phyloP scores from a whole-genome alignment of 129 eudicot species.

The Artemisia argyi region DNA sequence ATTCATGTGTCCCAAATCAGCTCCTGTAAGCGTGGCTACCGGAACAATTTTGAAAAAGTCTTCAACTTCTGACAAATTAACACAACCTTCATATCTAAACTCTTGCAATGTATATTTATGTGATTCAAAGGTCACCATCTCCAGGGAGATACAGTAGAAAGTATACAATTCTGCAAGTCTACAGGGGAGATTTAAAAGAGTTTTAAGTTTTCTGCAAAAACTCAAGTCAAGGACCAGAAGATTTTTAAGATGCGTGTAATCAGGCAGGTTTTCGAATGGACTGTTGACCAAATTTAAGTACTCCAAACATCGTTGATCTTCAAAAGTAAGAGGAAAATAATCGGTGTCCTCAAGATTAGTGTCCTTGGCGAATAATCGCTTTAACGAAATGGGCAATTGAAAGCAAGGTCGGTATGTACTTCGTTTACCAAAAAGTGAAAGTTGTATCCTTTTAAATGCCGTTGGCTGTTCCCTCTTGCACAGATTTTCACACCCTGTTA shows the following conservation, averaged over 20 bases:
- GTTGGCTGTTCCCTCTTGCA: too few species aligned
- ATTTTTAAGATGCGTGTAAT: constrained; percentile 4
- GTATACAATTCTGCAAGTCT: constrained; percentile 14
- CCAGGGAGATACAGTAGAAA: not conserved
- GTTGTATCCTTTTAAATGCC: too few species aligned
- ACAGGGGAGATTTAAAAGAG: too few species aligned
- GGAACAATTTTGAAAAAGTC: constrained; percentile 20
- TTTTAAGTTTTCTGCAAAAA: constrained; percentile 11
- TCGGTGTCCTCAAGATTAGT: not conserved
- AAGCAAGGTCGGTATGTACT: too few species aligned
- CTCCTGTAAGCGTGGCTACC: constrained; percentile 15
- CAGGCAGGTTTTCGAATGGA: not conserved
- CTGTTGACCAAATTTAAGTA: constrained; percentile 1
- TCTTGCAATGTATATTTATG: too few species aligned
- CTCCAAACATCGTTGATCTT: not conserved
- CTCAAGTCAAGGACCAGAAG: constrained; percentile 25
- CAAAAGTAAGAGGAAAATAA: constrained; percentile 1
- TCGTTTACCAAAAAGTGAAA: too few species aligned
- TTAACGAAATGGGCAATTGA: too few species aligned
- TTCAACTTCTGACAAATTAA: constrained; percentile 26
- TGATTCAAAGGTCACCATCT: too few species aligned
- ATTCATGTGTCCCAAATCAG: constrained; percentile 25
- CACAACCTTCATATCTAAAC: constrained; percentile 9
- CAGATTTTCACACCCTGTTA: not conserved
- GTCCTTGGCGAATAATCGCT: too few species aligned